Evolutionary conservation across 2,329 filamentous ascomycete genomes (phyloP), one percentile per base, ranked within the genome.

Genomic region (Falciphora oryzae): DNA sequence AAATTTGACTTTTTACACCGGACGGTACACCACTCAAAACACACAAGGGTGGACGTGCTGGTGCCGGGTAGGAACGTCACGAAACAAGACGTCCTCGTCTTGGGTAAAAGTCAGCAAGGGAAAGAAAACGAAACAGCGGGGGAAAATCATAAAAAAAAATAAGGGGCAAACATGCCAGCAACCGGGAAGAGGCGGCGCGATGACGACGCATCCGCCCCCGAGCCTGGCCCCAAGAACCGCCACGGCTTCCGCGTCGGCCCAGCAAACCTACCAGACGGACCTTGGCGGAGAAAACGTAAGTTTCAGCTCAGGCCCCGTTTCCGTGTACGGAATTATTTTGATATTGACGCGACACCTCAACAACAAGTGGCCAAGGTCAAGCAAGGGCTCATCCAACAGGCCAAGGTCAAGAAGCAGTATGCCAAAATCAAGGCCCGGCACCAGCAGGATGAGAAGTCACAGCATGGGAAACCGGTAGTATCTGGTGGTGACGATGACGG

Each of bases 331-430:
- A 22, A 16, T 28, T 28, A n/a, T 50, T 62, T 38, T 50, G 53
- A n/a, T 57, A 31, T 29, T 57, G 6, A 57, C 61, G 57, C 38
- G 11, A 4, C 13, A 4, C 11, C 3, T 61, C 31, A 13, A 35
- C 7, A 61, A 10, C 38, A 22, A 60, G 57, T 64, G 35, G 32
- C 44, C 57, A 64, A 94, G 77, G 96, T 97, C 73, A 98, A 97
- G 77, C 85, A 89, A 69, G 86, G 91, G 69, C 80, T 97, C 65
- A 97, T 98, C 71, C 87, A 93, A 76, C 96, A 95, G 75, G 92
- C 93, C 65, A 97, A 97, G 76, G 83, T 97, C 68, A 96, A 94
- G 78, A 97, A 96, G 76, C 86, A 91, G 57, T 97, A 97, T 74
- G 90, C 90, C 68, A 97, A 97, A 77, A 81, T 97, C 68, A 93